A percentile compares a stretch with the other conserved stretches of the same genome.
phyloP scores from a whole-genome alignment of 2,329 filamentous ascomycete genomes.

The Lachnellula subtilissima region DNA sequence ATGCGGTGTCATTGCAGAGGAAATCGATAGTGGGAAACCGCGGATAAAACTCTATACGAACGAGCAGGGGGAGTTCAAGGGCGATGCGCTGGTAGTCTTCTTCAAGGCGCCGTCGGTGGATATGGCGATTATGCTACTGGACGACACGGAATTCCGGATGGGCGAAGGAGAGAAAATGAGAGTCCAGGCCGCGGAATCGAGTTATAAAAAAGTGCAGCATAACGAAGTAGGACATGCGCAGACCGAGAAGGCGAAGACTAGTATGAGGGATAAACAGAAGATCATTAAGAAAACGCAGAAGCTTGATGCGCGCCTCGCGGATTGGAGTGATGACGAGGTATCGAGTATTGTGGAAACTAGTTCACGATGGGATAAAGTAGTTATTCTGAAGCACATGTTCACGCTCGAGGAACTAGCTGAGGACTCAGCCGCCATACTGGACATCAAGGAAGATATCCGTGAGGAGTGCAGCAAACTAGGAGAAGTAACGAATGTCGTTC shows the following conservation, averaged over 20 bases:
- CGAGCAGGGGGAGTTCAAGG: constrained; percentile 79
- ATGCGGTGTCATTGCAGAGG: constrained; percentile 87
- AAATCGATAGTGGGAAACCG: constrained; percentile 81
- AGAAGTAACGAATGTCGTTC: constrained; percentile 80
- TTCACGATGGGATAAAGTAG: constrained; percentile 68
- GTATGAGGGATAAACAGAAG: constrained; percentile 73
- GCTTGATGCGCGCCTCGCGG: constrained; percentile 82
- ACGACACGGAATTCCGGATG: constrained; percentile 77
- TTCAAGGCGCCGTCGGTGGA: constrained; percentile 92
- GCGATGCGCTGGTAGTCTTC: constrained; percentile 88
- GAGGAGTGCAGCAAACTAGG: constrained; percentile 87
- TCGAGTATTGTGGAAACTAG: constrained; percentile 51
- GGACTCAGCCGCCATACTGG: constrained; percentile 74
- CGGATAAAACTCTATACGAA: constrained; percentile 92
- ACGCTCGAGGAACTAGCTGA: constrained; percentile 79
- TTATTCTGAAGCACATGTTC: constrained; percentile 92
- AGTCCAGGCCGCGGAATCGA: constrained; percentile 80
- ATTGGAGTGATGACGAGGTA: constrained; percentile 91
- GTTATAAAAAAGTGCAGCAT: constrained; percentile 85
- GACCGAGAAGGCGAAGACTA: constrained; percentile 46
- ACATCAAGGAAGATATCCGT: constrained; percentile 91
- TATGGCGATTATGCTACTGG: constrained; percentile 74
- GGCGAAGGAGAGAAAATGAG: constrained; percentile 55
- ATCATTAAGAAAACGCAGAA: constrained; percentile 89
- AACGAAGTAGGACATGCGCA: constrained; percentile 36